Evolutionary conservation across 1,284 basidiomycete species (phyloP), one percentile per base, ranked within the genome.

Genomic region (Sanguinoderma infundibulare): DNA sequence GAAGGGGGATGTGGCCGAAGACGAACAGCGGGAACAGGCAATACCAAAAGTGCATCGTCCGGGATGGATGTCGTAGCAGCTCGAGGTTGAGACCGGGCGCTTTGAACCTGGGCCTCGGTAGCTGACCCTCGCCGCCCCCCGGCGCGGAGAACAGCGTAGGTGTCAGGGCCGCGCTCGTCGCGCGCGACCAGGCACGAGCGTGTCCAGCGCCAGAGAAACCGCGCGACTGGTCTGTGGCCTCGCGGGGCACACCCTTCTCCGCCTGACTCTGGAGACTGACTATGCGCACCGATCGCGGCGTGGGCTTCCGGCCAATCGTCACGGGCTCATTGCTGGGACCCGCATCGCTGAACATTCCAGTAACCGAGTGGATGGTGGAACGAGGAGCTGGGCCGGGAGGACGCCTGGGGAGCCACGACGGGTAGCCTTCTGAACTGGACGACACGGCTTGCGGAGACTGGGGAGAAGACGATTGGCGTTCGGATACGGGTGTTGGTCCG

Each of bases 401-500:
- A n/a, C 91, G 83, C 63, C 79, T 85, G 14, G 91, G 91, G 4
- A 93, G 85, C 91, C 91, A 93, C 30, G 88, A 87, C 4, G 91
- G 91, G 70, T 93, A 93, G 26, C 86, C 86, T 67, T 90, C 89
- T 9, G 86, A 88, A 56, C 66, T 70, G 15, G 73, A 73, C 2
- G 73, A 73, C 57, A 72, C 69, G 51, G 63, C 66, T 38, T 63
- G 72, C 2, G 71, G 72, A 8, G 72, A 72, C 53, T 71, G 71
- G 30, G 72, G 72, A 9, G 70, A 64, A 14, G 71, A 67, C 22
- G 70, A 70, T 15, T 64, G 66, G 26, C 59, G 61, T 46, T 65
- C 67, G 57, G 63, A 59, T 55, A 54, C 62, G 65, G 66, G 44
- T 24, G 69, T 57, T 72, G 68, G 64, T 68, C 68, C 61, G 62